Evolutionary conservation across 345 rosid species (phyloP).

Genomic region (Excoecaria cochinchinensis): DNA sequence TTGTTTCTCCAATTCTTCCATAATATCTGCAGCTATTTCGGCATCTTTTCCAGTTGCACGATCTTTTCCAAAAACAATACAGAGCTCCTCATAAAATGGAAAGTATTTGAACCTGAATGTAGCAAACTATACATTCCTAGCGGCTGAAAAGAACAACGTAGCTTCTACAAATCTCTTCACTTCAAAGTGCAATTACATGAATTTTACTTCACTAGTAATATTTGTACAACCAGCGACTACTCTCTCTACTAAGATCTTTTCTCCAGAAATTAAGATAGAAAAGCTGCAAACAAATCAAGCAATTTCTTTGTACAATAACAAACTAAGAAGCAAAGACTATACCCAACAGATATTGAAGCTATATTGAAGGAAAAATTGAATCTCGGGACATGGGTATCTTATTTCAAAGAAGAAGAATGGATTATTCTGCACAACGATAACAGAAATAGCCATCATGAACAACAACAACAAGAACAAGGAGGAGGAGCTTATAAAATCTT

Average conservation of each 20-base stretch:
- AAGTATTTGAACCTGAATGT: no score
- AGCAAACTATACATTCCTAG: no score
- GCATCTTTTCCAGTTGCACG: no score
- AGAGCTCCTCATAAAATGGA: no score
- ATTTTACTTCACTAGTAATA: no score
- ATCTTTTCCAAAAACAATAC: no score
- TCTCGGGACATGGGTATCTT: conserved; percentile 57
- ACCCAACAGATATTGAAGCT: conserved; percentile 43
- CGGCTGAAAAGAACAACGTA: no score
- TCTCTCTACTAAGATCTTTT: conserved; percentile 12
- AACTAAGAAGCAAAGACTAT: conserved; percentile 43
- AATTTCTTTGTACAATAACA: conserved; percentile 41
- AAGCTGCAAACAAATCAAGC: conserved; percentile 48
- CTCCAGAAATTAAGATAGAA: conserved; percentile 33
- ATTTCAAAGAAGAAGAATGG: conserved; percentile 45
- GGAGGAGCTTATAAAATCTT: conserved; percentile 42
- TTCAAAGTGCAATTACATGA: no score
- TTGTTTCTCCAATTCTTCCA: no score
- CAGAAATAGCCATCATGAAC: neutral
- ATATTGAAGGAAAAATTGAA: conserved; percentile 47
- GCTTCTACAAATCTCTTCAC: no score
- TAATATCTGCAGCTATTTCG: no score
- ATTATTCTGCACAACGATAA: conserved; percentile 12
- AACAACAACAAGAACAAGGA: neutral
- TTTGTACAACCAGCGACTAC: conserved; percentile 37